Conservation (phyloP, 2,329 filamentous ascomycete genomes). For the Penicillium sp. region DNA sequence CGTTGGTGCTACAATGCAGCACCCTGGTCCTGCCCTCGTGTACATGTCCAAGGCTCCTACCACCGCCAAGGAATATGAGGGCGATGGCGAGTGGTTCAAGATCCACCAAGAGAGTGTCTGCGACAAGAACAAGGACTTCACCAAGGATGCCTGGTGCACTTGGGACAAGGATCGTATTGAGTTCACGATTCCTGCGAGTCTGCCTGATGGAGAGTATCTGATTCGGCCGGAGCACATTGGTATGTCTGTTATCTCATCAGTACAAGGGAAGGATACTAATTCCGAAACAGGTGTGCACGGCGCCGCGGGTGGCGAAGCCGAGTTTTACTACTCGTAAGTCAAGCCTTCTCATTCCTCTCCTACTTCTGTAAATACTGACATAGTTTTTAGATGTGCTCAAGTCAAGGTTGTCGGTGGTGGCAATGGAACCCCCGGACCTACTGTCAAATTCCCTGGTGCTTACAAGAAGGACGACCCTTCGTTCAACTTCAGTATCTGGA, state of each 20-base stretch:
- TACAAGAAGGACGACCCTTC: slow-evolving; percentile 17
- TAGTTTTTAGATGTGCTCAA: slow-evolving; percentile 32
- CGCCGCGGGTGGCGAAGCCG: neutral
- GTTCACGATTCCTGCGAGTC: slow-evolving; percentile 42
- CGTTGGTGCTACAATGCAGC: slow-evolving; percentile 16
- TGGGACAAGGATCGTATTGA: slow-evolving; percentile 1
- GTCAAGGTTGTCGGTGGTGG: slow-evolving; percentile 45
- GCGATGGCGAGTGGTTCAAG: slow-evolving; percentile 20
- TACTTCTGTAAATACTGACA: neutral
- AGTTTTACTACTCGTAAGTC: neutral
- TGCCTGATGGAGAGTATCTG: slow-evolving; percentile 47
- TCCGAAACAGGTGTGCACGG: neutral
- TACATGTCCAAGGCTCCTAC: slow-evolving; percentile 23
- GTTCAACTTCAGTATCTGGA: slow-evolving; percentile 16
- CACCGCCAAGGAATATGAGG: slow-evolving; percentile 11
- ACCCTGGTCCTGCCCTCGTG: slow-evolving; percentile 19
- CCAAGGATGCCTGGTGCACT: slow-evolving; percentile 8
- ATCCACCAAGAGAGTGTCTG: slow-evolving; percentile 11
- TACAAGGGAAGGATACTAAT: neutral
- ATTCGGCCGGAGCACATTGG: slow-evolving; percentile 49
- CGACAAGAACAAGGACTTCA: slow-evolving; percentile 5
- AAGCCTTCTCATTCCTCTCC: neutral
- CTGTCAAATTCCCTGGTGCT: slow-evolving; percentile 12
- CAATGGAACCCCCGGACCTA: slow-evolving; percentile 16
- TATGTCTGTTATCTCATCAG: slow-evolving; percentile 32